Evolutionary conservation across 768 basidiomycete species (phyloP).

Genomic region (Podaxis sp.): DNA sequence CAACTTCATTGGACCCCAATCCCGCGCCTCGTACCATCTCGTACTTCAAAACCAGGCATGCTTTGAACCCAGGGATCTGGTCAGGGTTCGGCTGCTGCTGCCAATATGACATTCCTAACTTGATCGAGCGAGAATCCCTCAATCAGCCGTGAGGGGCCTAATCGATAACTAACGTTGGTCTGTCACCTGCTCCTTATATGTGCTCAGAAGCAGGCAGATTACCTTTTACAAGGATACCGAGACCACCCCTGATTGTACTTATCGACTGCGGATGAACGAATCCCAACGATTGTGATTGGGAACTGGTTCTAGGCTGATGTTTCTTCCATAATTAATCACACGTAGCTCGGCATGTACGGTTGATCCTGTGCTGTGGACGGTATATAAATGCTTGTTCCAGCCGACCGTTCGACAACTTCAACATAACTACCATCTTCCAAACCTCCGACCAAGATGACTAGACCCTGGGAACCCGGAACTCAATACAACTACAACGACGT

Average conservation of each 20-base stretch:
- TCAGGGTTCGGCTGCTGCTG: background rate
- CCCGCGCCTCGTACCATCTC: background rate
- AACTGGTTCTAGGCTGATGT: background rate
- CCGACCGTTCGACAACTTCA: background rate
- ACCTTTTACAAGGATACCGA: background rate
- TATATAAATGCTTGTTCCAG: background rate
- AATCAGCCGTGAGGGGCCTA: background rate
- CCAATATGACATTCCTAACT: background rate
- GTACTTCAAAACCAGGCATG: background rate
- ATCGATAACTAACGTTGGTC: conserved; percentile 1
- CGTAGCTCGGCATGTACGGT: background rate
- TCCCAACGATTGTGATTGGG: background rate
- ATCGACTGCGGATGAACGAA: background rate
- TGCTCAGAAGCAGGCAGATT: background rate
- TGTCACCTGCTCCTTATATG: background rate
- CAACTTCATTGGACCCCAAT: no score
- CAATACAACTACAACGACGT: conserved; percentile 54
- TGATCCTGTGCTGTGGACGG: background rate
- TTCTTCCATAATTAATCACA: background rate
- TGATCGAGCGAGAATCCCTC: conserved; percentile 5
- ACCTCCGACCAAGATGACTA: conserved; percentile 35
- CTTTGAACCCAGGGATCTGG: background rate
- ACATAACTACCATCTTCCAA: background rate
- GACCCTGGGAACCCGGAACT: conserved; percentile 62
- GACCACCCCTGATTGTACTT: background rate